A percentile compares a stretch with the other conserved stretches of the same genome.
Evolutionary conservation across 805 yeast species (phyloP).

Genomic region (Saturnispora galanensis): DNA sequence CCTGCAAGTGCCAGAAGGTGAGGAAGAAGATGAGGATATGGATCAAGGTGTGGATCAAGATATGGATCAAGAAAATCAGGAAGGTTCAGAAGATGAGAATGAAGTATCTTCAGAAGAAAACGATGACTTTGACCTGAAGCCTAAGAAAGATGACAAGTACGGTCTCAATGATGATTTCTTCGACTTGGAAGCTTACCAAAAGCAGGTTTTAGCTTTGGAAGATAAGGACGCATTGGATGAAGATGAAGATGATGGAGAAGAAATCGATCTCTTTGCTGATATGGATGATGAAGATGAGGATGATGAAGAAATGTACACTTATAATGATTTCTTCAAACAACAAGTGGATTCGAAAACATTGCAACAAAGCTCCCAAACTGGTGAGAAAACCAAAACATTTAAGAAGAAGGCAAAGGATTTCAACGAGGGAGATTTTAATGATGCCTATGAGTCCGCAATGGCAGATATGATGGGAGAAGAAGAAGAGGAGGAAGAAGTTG

Average conservation of each 20-base stretch:
- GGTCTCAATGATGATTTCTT: slow-evolving; percentile 81
- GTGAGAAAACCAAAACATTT: slow-evolving; percentile 6
- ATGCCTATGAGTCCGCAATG: slow-evolving; percentile 51
- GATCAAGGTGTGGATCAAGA: slow-evolving; percentile 35
- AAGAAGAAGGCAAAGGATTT: slow-evolving; percentile 31
- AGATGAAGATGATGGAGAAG: slow-evolving; percentile 39
- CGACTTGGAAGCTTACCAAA: slow-evolving; percentile 63
- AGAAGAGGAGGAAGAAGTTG: slow-evolving; percentile 28
- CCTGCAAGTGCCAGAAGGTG: slow-evolving; percentile 30
- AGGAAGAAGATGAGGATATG: slow-evolving; percentile 29
- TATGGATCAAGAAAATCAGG: slow-evolving; percentile 38
- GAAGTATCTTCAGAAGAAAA: slow-evolving; percentile 6
- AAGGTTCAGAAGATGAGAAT: slow-evolving; percentile 13
- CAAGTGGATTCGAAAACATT: slow-evolving; percentile 15
- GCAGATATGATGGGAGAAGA: slow-evolving; percentile 48
- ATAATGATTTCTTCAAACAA: slow-evolving; percentile 55
- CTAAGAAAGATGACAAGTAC: slow-evolving; percentile 29
- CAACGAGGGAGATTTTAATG: slow-evolving; percentile 52
- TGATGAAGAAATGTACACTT: slow-evolving; percentile 39
- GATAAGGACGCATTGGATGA: slow-evolving; percentile 35
- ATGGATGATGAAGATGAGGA: slow-evolving; percentile 40
- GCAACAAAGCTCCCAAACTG: slow-evolving; percentile 10
- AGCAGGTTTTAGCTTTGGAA: slow-evolving; percentile 21
- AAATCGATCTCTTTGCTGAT: slow-evolving; percentile 43
- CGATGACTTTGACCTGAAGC: slow-evolving; percentile 17